A percentile compares a stretch with the other conserved stretches of the same genome.
These are phyloP conservation scores for Backusella sp. DNA, from an alignment of 192 early-diverging fungal genomes.

Conservation along the genomic window DNA sequence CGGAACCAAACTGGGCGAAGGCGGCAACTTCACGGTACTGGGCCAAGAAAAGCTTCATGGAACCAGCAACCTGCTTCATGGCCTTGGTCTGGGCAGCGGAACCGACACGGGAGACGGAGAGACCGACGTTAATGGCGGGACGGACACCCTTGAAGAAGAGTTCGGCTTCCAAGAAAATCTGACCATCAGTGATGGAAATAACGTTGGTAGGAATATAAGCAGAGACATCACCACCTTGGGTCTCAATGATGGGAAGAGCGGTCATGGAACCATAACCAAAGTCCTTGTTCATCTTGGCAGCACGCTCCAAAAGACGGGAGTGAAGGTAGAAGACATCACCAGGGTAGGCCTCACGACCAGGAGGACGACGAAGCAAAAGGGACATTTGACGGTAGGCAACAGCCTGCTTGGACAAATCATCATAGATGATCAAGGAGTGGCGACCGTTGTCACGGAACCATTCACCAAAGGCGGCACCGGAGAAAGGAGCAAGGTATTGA, in stretches of 20 bases:
- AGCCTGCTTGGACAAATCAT: conserved; percentile 99
- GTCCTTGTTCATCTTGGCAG: conserved; percentile 98
- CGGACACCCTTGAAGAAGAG: conserved; percentile 99
- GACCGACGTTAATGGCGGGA: conserved; percentile 99
- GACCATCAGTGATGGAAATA: conserved; percentile 99
- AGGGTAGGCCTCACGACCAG: conserved; percentile 99
- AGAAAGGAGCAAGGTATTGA: conserved; percentile 98
- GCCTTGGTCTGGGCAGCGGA: conserved; percentile 99
- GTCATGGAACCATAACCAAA: conserved; percentile 96
- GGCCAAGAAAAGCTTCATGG: conserved; percentile 98
- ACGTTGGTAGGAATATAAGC: conserved; percentile 99
- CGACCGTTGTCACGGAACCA: conserved; percentile 99
- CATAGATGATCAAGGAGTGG: conserved; percentile 98
- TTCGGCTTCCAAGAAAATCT: conserved; percentile 99
- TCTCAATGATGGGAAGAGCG: conserved; percentile 98
- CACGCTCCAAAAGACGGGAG: conserved; percentile 98
- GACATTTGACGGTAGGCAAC: conserved; percentile 99
- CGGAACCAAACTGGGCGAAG: conserved; percentile 99
- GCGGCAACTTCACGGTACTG: conserved; percentile 99
- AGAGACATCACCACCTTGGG: conserved; percentile 99
- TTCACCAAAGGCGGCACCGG: conserved; percentile 98
- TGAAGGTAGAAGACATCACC: conserved; percentile 99
- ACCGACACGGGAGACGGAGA: conserved; percentile 99
- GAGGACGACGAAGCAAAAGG: conserved; percentile 97
- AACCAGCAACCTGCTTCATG: conserved; percentile 99